Conservation (phyloP, 257 asterid species). For the Forsythia viridissima region DNA sequence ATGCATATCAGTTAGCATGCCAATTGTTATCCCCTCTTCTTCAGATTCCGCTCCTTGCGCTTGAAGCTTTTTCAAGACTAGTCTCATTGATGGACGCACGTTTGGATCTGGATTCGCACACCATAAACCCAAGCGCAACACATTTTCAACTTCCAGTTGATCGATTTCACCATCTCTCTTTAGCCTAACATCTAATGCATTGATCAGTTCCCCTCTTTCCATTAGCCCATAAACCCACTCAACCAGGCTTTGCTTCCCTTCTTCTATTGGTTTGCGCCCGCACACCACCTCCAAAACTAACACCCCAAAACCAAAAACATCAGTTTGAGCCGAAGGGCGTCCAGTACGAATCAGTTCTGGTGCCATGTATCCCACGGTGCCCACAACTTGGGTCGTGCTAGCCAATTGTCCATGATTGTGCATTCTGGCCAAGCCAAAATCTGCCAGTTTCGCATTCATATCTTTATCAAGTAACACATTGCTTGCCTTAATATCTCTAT, state of each 20-base stretch:
- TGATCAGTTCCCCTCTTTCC: constrained; percentile 36
- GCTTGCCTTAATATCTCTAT: constrained; percentile 62
- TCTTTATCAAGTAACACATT: constrained; percentile 63
- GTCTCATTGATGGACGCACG: constrained; percentile 65
- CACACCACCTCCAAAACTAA: constrained; percentile 55
- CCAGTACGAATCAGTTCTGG: constrained; percentile 56
- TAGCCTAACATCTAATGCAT: constrained; percentile 41
- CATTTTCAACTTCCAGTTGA: constrained; percentile 42
- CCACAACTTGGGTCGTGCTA: constrained; percentile 53
- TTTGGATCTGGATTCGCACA: constrained; percentile 50
- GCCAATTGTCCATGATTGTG: constrained; percentile 47
- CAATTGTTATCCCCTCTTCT: constrained; percentile 14
- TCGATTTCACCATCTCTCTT: constrained; percentile 33
- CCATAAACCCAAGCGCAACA: constrained; percentile 55
- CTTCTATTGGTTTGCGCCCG: constrained; percentile 55
- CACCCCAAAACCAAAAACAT: constrained; percentile 54
- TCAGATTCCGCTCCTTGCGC: constrained; percentile 14
- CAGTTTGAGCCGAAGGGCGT: constrained; percentile 51
- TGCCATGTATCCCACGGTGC: constrained; percentile 60
- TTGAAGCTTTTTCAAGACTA: constrained; percentile 30
- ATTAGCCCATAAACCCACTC: constrained; percentile 47
- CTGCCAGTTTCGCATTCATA: constrained; percentile 61
- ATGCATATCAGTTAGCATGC: background rate
- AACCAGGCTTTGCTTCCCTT: constrained; percentile 42
- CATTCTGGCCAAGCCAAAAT: constrained; percentile 64